Evolutionary conservation across 129 eudicot species (phyloP).

Genomic region (Logfia minima): DNA sequence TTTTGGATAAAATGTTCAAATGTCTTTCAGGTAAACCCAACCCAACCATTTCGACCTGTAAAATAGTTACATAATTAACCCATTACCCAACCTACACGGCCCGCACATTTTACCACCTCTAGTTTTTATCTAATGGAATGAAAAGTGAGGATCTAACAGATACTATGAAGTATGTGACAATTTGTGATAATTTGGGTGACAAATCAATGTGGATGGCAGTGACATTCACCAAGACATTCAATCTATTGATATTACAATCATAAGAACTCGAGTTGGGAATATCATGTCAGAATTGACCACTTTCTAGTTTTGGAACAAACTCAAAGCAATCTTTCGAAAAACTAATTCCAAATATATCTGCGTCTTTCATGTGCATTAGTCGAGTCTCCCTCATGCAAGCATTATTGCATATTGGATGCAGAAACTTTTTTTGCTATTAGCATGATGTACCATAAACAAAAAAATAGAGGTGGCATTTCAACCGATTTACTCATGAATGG

Average conservation of each 20-base stretch:
- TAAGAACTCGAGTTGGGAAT: not conserved
- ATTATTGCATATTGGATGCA: not conserved
- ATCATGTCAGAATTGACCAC: constrained; percentile 5
- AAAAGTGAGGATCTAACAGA: not conserved
- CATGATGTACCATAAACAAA: not conserved
- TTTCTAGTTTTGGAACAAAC: not conserved
- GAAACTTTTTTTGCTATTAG: not conserved
- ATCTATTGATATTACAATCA: not conserved
- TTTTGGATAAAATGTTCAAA: not conserved
- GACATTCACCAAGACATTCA: not conserved
- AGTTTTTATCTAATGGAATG: constrained; percentile 7
- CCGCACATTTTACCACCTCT: not conserved
- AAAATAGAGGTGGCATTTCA: not conserved
- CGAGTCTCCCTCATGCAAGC: not conserved
- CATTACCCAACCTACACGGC: not conserved
- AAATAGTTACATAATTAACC: not conserved
- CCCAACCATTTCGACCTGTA: not conserved
- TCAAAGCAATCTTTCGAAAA: not conserved
- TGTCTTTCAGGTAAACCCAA: not conserved
- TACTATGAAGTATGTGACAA: not conserved
- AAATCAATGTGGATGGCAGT: not conserved
- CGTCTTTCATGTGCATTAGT: not conserved
- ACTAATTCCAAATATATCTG: not conserved
- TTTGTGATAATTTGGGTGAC: not conserved
- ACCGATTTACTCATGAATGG: not conserved